phyloP scores from a whole-genome alignment of 257 asterid genomes.

The Solanum virginianum region DNA sequence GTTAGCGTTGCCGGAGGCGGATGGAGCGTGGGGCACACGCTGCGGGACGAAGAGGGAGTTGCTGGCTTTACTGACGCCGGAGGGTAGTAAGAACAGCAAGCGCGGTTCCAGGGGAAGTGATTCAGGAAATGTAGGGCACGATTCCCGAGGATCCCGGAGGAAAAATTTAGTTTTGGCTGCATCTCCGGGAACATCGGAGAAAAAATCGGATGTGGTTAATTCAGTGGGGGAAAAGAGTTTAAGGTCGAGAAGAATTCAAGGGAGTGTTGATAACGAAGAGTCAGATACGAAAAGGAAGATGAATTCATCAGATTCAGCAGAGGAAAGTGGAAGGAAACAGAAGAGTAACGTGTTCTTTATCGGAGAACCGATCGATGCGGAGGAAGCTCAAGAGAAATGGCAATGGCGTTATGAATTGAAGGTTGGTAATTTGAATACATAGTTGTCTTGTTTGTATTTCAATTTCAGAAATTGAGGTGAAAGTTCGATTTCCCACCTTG shows the following conservation, averaged over 20 bases:
- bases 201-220: background rate
- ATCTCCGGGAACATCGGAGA: background rate
- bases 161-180: background rate
- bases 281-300: background rate
- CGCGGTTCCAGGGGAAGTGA: background rate
- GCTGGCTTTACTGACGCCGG: background rate
- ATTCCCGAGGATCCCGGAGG: background rate
- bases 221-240: constrained; percentile 22
- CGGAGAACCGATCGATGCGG: constrained; percentile 68
- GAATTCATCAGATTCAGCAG: background rate
- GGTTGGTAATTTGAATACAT: constrained; percentile 23
- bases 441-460: background rate
- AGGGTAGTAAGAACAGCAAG: background rate
- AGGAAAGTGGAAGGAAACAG: background rate
- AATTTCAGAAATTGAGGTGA: background rate
- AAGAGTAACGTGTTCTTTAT: constrained; percentile 26
- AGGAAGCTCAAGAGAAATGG: constrained; percentile 62
- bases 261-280: background rate
- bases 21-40: background rate
- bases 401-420: constrained; percentile 84
- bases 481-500: background rate
- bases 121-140: background rate
- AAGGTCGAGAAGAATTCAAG: constrained; percentile 34
- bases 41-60: background rate
- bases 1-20: constrained; percentile 9